Conservation (phyloP, 2,329 filamentous ascomycete genomes). For the Colletotrichum salicis region DNA sequence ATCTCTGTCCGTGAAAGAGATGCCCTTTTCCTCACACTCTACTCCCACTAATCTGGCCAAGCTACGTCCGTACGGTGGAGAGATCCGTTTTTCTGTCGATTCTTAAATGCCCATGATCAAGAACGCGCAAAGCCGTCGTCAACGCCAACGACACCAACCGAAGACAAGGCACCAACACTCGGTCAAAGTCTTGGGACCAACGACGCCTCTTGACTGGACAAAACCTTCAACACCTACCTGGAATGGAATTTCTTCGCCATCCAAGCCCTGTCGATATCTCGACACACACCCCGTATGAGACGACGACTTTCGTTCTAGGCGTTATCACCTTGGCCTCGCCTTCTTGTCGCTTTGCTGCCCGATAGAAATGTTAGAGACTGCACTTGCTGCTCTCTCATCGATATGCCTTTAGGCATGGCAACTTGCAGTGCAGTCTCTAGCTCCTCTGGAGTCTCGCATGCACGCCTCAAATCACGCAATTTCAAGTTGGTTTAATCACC, state of each 20-base stretch:
- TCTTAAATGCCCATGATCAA: not conserved
- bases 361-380: not conserved
- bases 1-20: not conserved
- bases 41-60: not conserved
- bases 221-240: not conserved
- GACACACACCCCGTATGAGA: not conserved
- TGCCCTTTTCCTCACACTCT: not conserved
- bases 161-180: constrained; percentile 1
- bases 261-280: not conserved
- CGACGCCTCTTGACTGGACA: constrained; percentile 10
- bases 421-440: not conserved
- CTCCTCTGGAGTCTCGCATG: not conserved
- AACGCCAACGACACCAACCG: not conserved
- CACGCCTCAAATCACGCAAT: constrained; percentile 6
- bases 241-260: not conserved
- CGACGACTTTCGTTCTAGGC: not conserved
- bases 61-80: not conserved
- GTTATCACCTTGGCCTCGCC: not conserved
- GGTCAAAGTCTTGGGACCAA: constrained; percentile 6
- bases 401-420: constrained; percentile 1
- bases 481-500: constrained; percentile 3
- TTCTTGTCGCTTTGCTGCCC: not conserved
- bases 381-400: not conserved
- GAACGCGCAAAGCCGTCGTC: not conserved
- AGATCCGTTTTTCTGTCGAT: not conserved